A percentile compares a stretch with the other conserved stretches of the same genome.
These are phyloP conservation scores for Yamadazyma taylorii DNA, from an alignment of 1,139 yeast genomes.

Conservation along the genomic window DNA sequence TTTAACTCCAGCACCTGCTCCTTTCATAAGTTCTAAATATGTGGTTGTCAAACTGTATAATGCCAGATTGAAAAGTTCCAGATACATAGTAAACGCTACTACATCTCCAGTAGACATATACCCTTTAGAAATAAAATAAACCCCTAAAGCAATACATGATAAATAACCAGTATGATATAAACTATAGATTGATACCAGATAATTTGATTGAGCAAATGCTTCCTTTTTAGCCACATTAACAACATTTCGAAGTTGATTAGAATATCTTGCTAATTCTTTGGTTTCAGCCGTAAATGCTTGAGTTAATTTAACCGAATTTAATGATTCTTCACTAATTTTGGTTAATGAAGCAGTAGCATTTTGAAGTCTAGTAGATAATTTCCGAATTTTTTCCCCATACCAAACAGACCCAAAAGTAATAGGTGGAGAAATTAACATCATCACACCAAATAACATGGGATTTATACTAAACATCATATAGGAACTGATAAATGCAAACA, in stretches of 20 bases:
- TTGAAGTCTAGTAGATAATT: slow-evolving; percentile 43
- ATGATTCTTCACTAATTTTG: slow-evolving; percentile 47
- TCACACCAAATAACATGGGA: slow-evolving; percentile 47
- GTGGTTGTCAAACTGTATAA: slow-evolving; percentile 51
- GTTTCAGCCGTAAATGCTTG: slow-evolving; percentile 50
- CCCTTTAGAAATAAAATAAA: slow-evolving; percentile 42
- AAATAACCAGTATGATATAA: slow-evolving; percentile 48
- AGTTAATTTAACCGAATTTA: slow-evolving; percentile 44
- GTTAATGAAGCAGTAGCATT: slow-evolving; percentile 50
- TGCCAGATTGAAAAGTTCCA: slow-evolving; percentile 50
- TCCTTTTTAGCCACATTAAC: slow-evolving; percentile 45
- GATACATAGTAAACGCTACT: slow-evolving; percentile 51
- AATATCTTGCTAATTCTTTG: slow-evolving; percentile 42
- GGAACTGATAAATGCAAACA: slow-evolving; percentile 45
- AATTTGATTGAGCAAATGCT: slow-evolving; percentile 50
- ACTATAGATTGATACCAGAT: slow-evolving; percentile 45
- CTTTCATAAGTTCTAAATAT: slow-evolving; percentile 57
- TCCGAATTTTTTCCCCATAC: slow-evolving; percentile 50
- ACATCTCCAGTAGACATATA: slow-evolving; percentile 50
- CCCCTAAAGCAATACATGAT: slow-evolving; percentile 47
- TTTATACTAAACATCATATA: slow-evolving; percentile 50
- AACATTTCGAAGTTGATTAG: slow-evolving; percentile 41
- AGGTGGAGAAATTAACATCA: slow-evolving; percentile 54
- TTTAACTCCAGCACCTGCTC: slow-evolving; percentile 54
- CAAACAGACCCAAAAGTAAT: slow-evolving; percentile 51